A percentile compares a stretch with the other conserved stretches of the same genome.
Evolutionary conservation across 805 yeast species (phyloP).

Genomic region (Wickerhamomyces ciferrii): DNA sequence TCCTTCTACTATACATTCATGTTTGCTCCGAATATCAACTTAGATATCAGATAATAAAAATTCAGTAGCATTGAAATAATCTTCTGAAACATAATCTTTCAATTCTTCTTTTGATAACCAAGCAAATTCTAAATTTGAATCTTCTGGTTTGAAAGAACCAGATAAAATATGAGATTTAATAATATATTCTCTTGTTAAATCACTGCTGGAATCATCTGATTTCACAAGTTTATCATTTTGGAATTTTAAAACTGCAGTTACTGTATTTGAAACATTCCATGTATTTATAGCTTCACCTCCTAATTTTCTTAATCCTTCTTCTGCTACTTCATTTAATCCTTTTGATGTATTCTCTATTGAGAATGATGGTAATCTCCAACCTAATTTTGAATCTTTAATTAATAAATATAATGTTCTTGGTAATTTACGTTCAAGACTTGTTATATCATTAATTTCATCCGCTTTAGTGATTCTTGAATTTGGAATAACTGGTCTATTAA

Average conservation of each 20-base stretch:
- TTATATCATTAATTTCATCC: constrained; percentile 55
- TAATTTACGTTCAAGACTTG: constrained; percentile 73
- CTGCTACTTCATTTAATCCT: constrained; percentile 70
- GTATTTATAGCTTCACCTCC: constrained; percentile 80
- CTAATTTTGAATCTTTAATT: constrained; percentile 37
- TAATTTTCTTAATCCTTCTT: constrained; percentile 58
- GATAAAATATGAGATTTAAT: constrained; percentile 86
- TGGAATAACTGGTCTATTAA: constrained; percentile 63
- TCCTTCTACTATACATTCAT: background rate
- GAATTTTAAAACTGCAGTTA: constrained; percentile 64
- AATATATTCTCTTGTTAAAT: constrained; percentile 51
- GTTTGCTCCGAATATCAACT: background rate
- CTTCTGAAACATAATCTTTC: constrained; percentile 39
- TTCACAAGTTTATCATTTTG: constrained; percentile 16
- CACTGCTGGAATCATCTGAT: constrained; percentile 13
- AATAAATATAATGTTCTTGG: constrained; percentile 76
- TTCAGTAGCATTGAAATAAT: constrained; percentile 52
- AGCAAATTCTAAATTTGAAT: constrained; percentile 41
- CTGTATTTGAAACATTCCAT: constrained; percentile 88
- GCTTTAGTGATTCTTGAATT: constrained; percentile 75
- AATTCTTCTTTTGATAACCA: constrained; percentile 89
- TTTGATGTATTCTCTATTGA: constrained; percentile 32
- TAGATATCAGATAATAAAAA: constrained; percentile 29
- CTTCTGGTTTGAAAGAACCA: constrained; percentile 56
- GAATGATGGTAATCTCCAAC: constrained; percentile 84